Evolutionary conservation across 805 yeast species (phyloP).

Genomic region (Schwanniomyces vanrijiae): DNA sequence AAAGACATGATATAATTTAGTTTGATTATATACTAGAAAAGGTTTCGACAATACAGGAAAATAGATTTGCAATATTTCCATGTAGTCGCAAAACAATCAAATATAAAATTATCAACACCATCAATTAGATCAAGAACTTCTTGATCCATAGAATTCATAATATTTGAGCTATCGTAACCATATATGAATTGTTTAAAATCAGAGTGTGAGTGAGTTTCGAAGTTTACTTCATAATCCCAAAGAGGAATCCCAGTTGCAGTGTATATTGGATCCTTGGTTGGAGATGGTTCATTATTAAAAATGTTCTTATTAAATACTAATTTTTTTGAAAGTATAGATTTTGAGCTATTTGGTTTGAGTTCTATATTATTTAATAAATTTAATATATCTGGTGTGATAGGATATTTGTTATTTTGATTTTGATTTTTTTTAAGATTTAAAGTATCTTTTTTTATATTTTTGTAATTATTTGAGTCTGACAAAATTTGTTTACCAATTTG

Average conservation of each 20-base stretch:
- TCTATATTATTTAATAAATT: slow-evolving; percentile 5
- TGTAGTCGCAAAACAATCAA: slow-evolving; percentile 11
- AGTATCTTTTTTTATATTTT: neutral
- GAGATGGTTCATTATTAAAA: slow-evolving; percentile 5
- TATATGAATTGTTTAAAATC: slow-evolving; percentile 3
- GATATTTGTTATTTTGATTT: neutral
- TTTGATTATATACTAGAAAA: slow-evolving; percentile 10
- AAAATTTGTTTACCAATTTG: neutral
- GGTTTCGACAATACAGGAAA: slow-evolving; percentile 6
- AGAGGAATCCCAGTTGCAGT: slow-evolving; percentile 26
- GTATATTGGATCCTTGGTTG: slow-evolving; percentile 6
- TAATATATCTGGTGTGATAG: slow-evolving; percentile 4
- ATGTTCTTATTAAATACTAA: neutral
- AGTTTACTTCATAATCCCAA: slow-evolving; percentile 16
- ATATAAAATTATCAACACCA: slow-evolving; percentile 18
- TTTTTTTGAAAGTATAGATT: slow-evolving; percentile 9
- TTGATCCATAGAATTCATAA: slow-evolving; percentile 13
- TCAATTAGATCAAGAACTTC: slow-evolving; percentile 17
- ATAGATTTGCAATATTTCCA: slow-evolving; percentile 9
- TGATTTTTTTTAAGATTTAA: neutral
- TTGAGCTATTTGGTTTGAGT: slow-evolving; percentile 16
- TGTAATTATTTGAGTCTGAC: neutral
- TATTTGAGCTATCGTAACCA: slow-evolving; percentile 7
- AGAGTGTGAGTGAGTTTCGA: slow-evolving; percentile 7
- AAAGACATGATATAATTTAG: neutral